phyloP scores from a whole-genome alignment of 441 rosid genomes.

The Gossypium davidsonii region DNA sequence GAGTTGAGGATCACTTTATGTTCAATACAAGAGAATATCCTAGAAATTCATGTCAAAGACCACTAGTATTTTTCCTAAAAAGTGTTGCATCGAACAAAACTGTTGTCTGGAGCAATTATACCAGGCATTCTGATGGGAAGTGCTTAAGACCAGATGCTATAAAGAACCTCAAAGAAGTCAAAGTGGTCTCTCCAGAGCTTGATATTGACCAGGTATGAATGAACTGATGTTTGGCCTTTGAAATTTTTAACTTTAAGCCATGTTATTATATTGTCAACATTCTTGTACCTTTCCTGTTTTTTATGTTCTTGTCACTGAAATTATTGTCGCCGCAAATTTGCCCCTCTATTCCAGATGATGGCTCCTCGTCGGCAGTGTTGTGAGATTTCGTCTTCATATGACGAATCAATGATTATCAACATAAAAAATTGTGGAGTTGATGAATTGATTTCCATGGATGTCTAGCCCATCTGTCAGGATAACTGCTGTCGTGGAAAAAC shows the following conservation, averaged over 20 bases:
- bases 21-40: constrained; percentile 71
- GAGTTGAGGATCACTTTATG: constrained; percentile 43
- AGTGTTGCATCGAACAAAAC: constrained; percentile 38
- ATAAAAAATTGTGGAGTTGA: constrained; percentile 51
- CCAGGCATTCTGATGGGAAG: constrained; percentile 32
- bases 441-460: constrained; percentile 68
- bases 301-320: background rate
- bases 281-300: background rate
- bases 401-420: constrained; percentile 55
- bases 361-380: constrained; percentile 77
- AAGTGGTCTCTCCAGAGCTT: constrained; percentile 43
- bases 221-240: background rate
- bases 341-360: constrained; percentile 37
- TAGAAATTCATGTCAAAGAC: constrained; percentile 59
- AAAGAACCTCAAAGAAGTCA: constrained; percentile 37
- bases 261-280: background rate
- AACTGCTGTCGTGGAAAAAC: constrained; percentile 8
- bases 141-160: constrained; percentile 42
- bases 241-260: background rate
- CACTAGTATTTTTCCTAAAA: constrained; percentile 51
- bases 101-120: constrained; percentile 56
- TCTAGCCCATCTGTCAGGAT: constrained; percentile 20
- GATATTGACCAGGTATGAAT: constrained; percentile 49
- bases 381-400: constrained; percentile 43
- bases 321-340: background rate